Conservation (phyloP, 257 asterid species). For the Solanum pinnatisectum region DNA sequence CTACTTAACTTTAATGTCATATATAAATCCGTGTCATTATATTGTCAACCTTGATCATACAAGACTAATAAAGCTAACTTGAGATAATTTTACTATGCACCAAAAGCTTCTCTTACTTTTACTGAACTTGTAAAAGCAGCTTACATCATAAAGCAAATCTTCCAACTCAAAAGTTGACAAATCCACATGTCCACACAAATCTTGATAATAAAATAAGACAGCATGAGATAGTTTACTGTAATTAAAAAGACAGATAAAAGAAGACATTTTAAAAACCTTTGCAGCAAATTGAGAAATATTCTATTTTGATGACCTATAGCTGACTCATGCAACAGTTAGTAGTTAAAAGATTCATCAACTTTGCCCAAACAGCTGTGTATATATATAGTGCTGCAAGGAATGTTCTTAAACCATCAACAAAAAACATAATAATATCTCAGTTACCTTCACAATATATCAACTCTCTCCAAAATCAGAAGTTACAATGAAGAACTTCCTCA, state of each 20-base stretch:
- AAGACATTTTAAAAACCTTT: background rate
- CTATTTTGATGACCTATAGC: background rate
- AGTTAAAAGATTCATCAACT: background rate
- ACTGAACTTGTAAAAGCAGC: background rate
- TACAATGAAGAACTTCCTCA: background rate
- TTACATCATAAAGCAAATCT: background rate
- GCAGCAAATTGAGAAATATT: background rate
- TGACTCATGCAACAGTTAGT: constrained; percentile 1
- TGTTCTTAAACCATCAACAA: background rate
- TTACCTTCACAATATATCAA: background rate
- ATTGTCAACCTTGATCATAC: background rate
- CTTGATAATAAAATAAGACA: background rate
- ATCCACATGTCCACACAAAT: background rate
- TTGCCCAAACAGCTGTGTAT: background rate
- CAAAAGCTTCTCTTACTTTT: background rate
- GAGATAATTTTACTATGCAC: background rate
- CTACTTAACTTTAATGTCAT: background rate
- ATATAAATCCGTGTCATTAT: background rate
- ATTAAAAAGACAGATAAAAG: background rate
- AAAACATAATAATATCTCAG: background rate
- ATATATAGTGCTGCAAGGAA: constrained; percentile 13
- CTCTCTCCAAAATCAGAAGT: background rate
- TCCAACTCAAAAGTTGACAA: background rate
- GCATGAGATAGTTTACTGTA: background rate
- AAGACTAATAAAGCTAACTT: background rate